Conservation (phyloP, 176 grass and related monocot species). For the Saccharum officinarum region DNA sequence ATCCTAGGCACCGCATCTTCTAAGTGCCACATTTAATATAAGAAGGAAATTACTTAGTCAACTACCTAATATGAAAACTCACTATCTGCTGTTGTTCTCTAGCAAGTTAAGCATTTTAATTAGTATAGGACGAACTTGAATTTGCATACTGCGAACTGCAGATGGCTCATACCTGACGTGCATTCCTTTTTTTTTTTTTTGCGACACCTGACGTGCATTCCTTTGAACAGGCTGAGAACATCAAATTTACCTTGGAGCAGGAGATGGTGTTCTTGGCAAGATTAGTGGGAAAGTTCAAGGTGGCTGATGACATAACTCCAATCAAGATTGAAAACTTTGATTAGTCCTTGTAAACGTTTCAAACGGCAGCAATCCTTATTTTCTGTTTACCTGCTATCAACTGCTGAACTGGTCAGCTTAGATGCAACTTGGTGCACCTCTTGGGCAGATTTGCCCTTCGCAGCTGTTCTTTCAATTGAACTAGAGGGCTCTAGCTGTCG, state of each 20-base stretch:
- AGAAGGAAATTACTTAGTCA: neutral
- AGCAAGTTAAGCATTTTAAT: neutral
- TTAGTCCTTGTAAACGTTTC: neutral
- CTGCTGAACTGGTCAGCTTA: neutral
- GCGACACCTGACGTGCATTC: neutral
- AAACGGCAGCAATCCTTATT: neutral
- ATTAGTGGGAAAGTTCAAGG: conserved; percentile 68
- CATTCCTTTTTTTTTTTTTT: too few species aligned
- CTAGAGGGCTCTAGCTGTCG: neutral
- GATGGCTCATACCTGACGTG: neutral
- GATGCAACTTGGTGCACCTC: neutral
- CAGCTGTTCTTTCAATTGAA: conserved; percentile 3
- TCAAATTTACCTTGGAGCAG: conserved; percentile 91
- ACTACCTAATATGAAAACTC: neutral
- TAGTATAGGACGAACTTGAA: neutral
- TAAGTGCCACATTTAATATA: neutral
- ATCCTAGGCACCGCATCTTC: neutral
- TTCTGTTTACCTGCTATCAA: neutral
- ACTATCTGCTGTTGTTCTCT: neutral
- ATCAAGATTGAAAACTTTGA: conserved; percentile 93
- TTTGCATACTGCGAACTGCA: neutral
- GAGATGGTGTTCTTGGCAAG: conserved; percentile 85
- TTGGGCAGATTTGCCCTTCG: neutral
- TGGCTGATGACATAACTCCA: conserved; percentile 73
- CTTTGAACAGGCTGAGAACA: conserved; percentile 81